A percentile compares a stretch with the other conserved stretches of the same genome.
These are phyloP conservation scores for Calonectria henricotiae DNA, from an alignment of 2,329 filamentous ascomycete genomes.

Conservation along the genomic window DNA sequence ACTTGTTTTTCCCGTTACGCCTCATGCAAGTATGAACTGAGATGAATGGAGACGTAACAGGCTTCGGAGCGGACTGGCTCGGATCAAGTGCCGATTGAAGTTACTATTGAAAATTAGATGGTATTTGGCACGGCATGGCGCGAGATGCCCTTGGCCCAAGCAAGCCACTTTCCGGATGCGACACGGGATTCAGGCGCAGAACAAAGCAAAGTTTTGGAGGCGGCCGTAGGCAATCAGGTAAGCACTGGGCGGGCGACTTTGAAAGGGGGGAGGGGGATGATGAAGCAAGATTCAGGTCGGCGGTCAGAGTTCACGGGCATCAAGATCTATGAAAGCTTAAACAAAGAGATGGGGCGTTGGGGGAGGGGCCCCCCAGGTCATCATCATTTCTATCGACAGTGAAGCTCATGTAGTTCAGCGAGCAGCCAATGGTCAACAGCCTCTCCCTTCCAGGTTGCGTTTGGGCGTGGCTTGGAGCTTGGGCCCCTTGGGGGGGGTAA, in stretches of 20 bases:
- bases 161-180: conserved; percentile 25
- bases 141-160: neutral
- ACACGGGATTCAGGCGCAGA: conserved; percentile 4
- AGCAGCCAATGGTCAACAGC: neutral
- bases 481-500: conserved; percentile 27
- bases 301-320: conserved; percentile 16
- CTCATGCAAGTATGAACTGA: conserved; percentile 9
- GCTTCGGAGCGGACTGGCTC: neutral
- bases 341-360: neutral
- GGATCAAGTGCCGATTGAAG: conserved; percentile 15
- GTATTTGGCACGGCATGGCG: conserved; percentile 12
- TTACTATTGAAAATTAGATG: conserved; percentile 19
- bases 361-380: neutral
- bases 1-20: conserved; percentile 11
- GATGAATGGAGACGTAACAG: conserved; percentile 10
- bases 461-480: conserved; percentile 35
- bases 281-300: conserved; percentile 7
- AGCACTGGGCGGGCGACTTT: neutral
- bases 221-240: neutral
- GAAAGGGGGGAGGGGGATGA: neutral
- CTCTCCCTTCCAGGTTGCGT: neutral
- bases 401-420: neutral
- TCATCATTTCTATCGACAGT: neutral
- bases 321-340: conserved; percentile 7
- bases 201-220: conserved; percentile 21